Conservation (phyloP, 306 rosid species). For the Hippophae gyantsensis region DNA sequence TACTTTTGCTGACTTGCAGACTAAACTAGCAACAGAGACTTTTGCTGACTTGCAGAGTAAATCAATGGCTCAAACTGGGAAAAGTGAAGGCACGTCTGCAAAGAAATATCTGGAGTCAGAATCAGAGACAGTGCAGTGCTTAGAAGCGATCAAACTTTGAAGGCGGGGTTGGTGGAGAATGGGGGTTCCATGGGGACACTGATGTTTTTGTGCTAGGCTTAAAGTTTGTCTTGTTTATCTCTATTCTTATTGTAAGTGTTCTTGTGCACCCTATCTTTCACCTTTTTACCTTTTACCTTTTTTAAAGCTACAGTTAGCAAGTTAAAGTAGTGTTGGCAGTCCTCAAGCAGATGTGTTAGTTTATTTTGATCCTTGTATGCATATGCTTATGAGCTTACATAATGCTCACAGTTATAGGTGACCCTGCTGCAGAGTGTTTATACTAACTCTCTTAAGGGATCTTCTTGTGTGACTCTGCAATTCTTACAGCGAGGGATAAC, state of each 20-base stretch:
- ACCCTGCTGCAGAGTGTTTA: too few species aligned
- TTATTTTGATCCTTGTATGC: conserved; percentile 13
- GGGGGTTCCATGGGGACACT: conserved; percentile 29
- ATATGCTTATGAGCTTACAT: background rate
- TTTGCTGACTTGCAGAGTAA: conserved; percentile 13
- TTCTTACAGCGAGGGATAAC: too few species aligned
- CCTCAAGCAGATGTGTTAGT: conserved; percentile 28
- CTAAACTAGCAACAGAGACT: too few species aligned
- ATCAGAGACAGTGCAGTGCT: conserved; percentile 36
- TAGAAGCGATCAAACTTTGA: conserved; percentile 70
- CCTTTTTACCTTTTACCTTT: conserved; percentile 17
- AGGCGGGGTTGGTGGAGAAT: conserved; percentile 15
- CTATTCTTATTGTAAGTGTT: conserved; percentile 43
- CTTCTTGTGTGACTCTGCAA: too few species aligned
- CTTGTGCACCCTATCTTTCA: conserved; percentile 17
- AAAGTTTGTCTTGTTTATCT: conserved; percentile 35
- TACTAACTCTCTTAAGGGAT: too few species aligned
- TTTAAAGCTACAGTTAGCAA: conserved; percentile 48
- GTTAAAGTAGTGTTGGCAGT: conserved; percentile 53
- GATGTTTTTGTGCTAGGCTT: conserved; percentile 45
- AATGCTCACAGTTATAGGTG: too few species aligned
- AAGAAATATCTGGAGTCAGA: conserved; percentile 28
- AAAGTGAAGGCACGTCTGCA: conserved; percentile 24
- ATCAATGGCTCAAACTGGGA: conserved; percentile 31
- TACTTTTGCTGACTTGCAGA: too few species aligned